These are phyloP conservation scores for Wilcoxina mikolae DNA, from an alignment of 495 filamentous ascomycete genomes.

Conservation along the genomic window DNA sequence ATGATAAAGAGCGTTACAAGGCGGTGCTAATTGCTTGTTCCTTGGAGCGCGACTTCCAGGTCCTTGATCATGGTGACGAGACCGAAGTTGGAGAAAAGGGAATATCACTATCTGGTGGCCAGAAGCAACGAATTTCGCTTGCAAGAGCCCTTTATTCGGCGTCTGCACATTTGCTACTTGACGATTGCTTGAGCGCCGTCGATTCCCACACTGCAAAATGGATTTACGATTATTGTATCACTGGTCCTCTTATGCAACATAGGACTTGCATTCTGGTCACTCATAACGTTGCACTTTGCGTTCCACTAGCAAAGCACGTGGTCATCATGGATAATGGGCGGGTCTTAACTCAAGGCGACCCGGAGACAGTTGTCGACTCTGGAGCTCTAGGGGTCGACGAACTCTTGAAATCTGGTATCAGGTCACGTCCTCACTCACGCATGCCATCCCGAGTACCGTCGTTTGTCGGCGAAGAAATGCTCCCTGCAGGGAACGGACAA, in stretches of 20 bases:
- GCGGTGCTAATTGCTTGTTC: conserved; percentile 83
- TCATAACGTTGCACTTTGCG: conserved; percentile 77
- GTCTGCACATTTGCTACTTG: conserved; percentile 75
- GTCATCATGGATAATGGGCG: conserved; percentile 80
- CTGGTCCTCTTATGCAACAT: conserved; percentile 72
- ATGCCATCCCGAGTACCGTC: conserved; percentile 64
- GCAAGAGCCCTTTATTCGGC: conserved; percentile 87
- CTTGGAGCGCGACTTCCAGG: conserved; percentile 81
- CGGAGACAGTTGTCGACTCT: conserved; percentile 62
- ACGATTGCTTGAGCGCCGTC: conserved; percentile 96
- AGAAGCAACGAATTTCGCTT: conserved; percentile 95
- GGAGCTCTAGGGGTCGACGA: conserved; percentile 74
- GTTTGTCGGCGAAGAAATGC: conserved; percentile 41
- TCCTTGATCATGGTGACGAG: conserved; percentile 82
- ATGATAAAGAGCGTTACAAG: conserved; percentile 71
- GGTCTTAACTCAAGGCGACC: conserved; percentile 56
- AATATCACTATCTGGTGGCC: conserved; percentile 88
- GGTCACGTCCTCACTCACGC: conserved; percentile 38
- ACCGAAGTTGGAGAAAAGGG: conserved; percentile 96
- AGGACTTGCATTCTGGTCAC: conserved; percentile 95
- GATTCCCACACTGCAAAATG: conserved; percentile 97
- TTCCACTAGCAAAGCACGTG: conserved; percentile 61
- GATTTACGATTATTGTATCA: conserved; percentile 87
- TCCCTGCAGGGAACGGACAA: conserved; percentile 32
- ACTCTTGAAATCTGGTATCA: conserved; percentile 14